Evolutionary conservation across 139 green algal genomes (phyloP).

Genomic region (Picochlorum sp.): DNA sequence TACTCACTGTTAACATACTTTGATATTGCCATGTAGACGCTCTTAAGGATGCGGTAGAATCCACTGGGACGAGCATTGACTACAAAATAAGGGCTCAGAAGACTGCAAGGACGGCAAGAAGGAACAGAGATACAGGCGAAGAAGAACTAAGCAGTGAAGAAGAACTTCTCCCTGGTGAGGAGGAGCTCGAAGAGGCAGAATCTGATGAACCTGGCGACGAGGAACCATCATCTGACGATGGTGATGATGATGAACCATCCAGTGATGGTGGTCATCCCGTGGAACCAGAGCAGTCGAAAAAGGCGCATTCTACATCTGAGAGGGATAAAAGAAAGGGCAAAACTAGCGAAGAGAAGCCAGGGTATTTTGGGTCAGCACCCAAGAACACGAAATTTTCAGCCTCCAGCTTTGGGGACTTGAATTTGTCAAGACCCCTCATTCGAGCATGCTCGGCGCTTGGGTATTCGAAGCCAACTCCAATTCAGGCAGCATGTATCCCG

Average conservation of each 20-base stretch:
- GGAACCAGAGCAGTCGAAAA: conserved; percentile 13
- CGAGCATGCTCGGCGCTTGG: conserved; percentile 77
- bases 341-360: conserved; percentile 16
- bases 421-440: conserved; percentile 80
- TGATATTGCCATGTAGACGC: conserved; percentile 26
- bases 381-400: conserved; percentile 58
- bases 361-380: conserved; percentile 52
- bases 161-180: not conserved
- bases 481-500: conserved; percentile 93
- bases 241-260: conserved; percentile 11
- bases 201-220: conserved; percentile 16
- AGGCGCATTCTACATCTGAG: conserved; percentile 11
- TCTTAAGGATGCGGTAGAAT: conserved; percentile 34
- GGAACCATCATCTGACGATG: conserved; percentile 18
- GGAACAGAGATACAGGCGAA: conserved; percentile 33
- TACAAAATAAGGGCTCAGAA: conserved; percentile 28
- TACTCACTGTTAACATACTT: too few species aligned
- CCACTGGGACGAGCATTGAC: conserved; percentile 49
- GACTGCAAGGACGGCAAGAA: not conserved
- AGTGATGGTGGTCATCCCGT: conserved; percentile 10
- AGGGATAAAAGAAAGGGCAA: not conserved
- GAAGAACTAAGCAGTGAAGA: not conserved
- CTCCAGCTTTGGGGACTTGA: conserved; percentile 68
- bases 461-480: conserved; percentile 86
- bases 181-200: not conserved